Evolutionary conservation across 2,329 filamentous ascomycete genomes (phyloP), one percentile per base, ranked within the genome.

Genomic region (Fonsecaea nubica): DNA sequence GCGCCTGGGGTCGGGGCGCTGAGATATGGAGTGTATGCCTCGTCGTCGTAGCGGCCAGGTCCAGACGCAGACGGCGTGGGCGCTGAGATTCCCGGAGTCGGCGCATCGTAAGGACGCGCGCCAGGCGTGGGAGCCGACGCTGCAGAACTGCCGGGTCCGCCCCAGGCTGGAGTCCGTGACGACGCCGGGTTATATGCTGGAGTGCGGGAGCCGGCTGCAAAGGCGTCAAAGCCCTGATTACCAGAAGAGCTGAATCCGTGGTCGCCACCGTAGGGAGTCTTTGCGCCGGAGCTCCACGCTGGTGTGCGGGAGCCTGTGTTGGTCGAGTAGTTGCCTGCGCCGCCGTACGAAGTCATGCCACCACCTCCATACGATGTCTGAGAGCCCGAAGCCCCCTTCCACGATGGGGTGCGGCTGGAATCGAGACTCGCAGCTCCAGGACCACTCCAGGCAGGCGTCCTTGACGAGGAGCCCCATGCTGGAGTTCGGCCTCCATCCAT

Each of bases 281-380:
- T 90, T 62, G 89, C 87, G 60, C 90, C 91, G 1, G 92, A 90
- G 50, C 36, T 68, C 91, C 91, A 93, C 4, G 90, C 90, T 7
- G 90, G 90, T 1, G 90, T 93, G 61, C 91, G 87, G 56, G 85
- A 85, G 35, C 89, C 88, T 3, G 64, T 58, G 36, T 57, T 62
- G 59, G 48, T 53, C 60, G 55, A 59, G 40, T 71, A 61, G 50
- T 75, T 77, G 77, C 77, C 78, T 50, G 78, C 77, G 21, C 83
- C 83, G n/a, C 92, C 92, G 73, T 96, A 96, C 1, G 92, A 87
- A 15, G 92, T 93, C 54, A 89, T 88, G 76, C 81, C 90, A 67
- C 90, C 80, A 15, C 35, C 55, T 25, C 80, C 89, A 73, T 92
- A 91, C 1, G 81, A 78, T 40, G 82, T 84, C 62, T 82, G 79